A percentile compares a stretch with the other conserved stretches of the same genome.
Conservation (phyloP, 2,329 filamentous ascomycete species). For the Didymella segeticola region DNA sequence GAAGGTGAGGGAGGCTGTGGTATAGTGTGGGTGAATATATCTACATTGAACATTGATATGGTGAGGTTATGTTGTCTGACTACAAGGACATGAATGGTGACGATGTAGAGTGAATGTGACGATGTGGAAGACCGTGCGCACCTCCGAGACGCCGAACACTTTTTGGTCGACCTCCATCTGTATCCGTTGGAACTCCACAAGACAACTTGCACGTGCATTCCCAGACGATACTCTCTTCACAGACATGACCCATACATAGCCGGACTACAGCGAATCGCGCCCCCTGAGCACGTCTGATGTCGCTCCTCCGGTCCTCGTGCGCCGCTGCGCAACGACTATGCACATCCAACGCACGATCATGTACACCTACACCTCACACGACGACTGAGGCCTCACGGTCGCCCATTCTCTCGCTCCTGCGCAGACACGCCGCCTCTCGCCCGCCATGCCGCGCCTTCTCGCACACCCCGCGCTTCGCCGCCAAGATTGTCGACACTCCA, state of each 20-base stretch:
- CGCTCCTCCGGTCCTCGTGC: constrained; percentile 37
- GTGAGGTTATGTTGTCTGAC: too few species aligned
- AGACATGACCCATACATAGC: background rate
- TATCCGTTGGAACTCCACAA: background rate
- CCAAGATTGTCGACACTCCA: constrained; percentile 36
- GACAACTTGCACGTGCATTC: constrained; percentile 13
- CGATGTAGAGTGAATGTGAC: background rate
- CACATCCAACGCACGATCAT: too few species aligned
- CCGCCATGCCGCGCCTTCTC: constrained; percentile 36
- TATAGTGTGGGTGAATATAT: too few species aligned
- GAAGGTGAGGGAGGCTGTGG: constrained; percentile 9
- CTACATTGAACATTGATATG: too few species aligned
- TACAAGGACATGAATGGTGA: too few species aligned
- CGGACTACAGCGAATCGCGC: background rate
- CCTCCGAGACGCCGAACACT: constrained; percentile 21
- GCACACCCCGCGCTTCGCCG: constrained; percentile 29
- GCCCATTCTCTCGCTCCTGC: constrained; percentile 31
- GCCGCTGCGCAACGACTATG: constrained; percentile 41
- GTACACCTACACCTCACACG: too few species aligned
- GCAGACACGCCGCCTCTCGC: constrained; percentile 9
- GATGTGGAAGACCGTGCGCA: constrained; percentile 14
- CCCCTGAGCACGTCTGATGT: constrained; percentile 22
- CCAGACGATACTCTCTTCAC: background rate
- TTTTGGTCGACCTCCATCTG: constrained; percentile 18
- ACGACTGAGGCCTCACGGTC: constrained; percentile 19